A percentile compares a stretch with the other conserved stretches of the same genome.
Evolutionary conservation across 1,284 basidiomycete genomes (phyloP).

Genomic region (Tylopilus orsonianus): DNA sequence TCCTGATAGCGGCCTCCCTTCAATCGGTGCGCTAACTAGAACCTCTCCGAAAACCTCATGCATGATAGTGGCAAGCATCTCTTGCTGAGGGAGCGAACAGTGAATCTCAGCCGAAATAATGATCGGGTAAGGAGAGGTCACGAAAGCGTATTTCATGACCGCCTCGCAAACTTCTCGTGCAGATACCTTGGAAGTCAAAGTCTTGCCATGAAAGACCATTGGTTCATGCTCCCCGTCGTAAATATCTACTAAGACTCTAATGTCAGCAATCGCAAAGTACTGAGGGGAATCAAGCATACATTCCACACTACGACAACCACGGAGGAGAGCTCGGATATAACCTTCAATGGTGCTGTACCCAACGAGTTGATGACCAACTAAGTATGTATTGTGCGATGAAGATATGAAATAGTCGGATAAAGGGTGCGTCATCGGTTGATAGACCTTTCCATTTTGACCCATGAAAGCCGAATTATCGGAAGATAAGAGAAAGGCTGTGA

Average conservation of each 20-base stretch:
- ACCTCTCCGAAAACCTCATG: conserved; percentile 75
- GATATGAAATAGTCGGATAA: conserved; percentile 90
- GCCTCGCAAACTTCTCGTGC: conserved; percentile 85
- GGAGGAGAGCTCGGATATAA: conserved; percentile 90
- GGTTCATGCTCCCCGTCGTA: conserved; percentile 88
- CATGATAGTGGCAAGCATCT: conserved; percentile 79
- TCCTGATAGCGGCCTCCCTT: conserved; percentile 48
- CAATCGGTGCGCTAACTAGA: conserved; percentile 64
- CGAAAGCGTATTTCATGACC: conserved; percentile 91
- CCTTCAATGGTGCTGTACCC: conserved; percentile 95
- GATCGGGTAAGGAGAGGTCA: conserved; percentile 90
- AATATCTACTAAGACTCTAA: conserved; percentile 74
- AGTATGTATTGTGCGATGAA: conserved; percentile 96
- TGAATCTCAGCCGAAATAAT: conserved; percentile 96
- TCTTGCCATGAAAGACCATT: conserved; percentile 88
- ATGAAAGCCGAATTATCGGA: conserved; percentile 60
- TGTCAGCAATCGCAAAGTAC: conserved; percentile 3
- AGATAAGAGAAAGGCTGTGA: conserved; percentile 76
- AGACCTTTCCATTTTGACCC: conserved; percentile 43
- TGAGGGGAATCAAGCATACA: conserved; percentile 48
- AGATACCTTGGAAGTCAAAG: conserved; percentile 85
- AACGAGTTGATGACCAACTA: conserved; percentile 91
- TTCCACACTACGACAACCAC: conserved; percentile 91
- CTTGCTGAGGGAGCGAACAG: conserved; percentile 82
- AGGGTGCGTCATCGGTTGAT: conserved; percentile 78